A percentile compares a stretch with the other conserved stretches of the same genome.
Conservation (phyloP, 78 protist species). For the Isochrysis galbana region DNA sequence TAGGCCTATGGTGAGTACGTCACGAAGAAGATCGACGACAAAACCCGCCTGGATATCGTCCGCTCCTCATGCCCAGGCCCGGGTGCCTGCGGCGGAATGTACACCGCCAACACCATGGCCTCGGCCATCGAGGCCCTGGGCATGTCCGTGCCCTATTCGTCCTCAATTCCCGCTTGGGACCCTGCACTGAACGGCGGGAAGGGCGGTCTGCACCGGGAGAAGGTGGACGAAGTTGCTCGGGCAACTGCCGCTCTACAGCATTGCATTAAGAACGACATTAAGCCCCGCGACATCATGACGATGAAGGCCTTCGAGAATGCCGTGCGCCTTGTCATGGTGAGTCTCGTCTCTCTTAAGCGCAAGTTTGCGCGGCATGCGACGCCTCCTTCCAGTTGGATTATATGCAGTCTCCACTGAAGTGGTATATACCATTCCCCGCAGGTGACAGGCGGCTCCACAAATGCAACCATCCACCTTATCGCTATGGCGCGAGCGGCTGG, state of each 20-base stretch:
- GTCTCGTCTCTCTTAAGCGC: no score
- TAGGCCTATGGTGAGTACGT: not conserved
- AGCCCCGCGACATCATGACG: slow-evolving; percentile 74
- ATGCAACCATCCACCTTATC: slow-evolving; percentile 68
- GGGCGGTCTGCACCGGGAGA: slow-evolving; percentile 5
- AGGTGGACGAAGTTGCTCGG: not conserved
- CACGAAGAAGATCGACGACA: not conserved
- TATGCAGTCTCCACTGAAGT: no score
- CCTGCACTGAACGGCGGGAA: not conserved
- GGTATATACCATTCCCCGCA: no score
- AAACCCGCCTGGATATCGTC: not conserved
- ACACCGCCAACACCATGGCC: slow-evolving; percentile 84
- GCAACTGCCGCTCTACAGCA: slow-evolving; percentile 31
- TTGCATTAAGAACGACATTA: slow-evolving; percentile 51
- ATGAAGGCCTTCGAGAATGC: slow-evolving; percentile 69
- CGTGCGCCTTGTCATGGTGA: slow-evolving; percentile 61
- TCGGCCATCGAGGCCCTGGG: slow-evolving; percentile 78
- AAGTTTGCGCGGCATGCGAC: no score
- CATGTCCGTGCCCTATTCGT: slow-evolving; percentile 72
- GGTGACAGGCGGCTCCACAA: slow-evolving; percentile 70
- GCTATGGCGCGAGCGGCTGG: slow-evolving; percentile 64
- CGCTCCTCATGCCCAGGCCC: slow-evolving; percentile 53
- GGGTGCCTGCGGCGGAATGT: slow-evolving; percentile 80
- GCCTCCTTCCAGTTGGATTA: no score
- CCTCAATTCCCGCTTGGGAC: slow-evolving; percentile 55